These are phyloP conservation scores for Fulvia fulva DNA, from an alignment of 2,329 filamentous ascomycete species.

Conservation along the genomic window DNA sequence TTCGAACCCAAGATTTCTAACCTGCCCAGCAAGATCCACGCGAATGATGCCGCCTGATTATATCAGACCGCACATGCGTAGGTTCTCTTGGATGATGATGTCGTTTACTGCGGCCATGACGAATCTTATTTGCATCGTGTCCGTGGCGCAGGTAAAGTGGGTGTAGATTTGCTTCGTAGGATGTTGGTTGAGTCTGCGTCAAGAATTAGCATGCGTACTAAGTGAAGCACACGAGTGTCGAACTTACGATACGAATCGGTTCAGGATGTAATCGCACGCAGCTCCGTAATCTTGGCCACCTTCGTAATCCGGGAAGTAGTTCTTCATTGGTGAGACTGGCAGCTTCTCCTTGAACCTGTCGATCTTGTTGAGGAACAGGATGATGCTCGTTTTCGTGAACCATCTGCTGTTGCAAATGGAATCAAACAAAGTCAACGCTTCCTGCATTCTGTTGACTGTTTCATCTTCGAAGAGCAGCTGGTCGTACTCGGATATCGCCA, in stretches of 20 bases:
- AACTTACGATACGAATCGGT: conserved; percentile 74
- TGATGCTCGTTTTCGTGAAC: conserved; percentile 70
- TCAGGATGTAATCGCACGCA: conserved; percentile 97
- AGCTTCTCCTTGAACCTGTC: conserved; percentile 73
- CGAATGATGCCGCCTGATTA: conserved; percentile 42
- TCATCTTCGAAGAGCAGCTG: conserved; percentile 94
- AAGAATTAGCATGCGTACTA: conserved; percentile 12
- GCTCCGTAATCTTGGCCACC: conserved; percentile 92
- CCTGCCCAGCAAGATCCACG: not conserved
- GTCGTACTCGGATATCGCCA: conserved; percentile 96
- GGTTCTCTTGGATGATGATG: conserved; percentile 99
- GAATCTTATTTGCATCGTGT: conserved; percentile 98
- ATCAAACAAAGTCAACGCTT: conserved; percentile 67
- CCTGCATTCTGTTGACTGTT: conserved; percentile 72
- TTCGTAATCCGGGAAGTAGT: conserved; percentile 76
- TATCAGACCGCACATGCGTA: conserved; percentile 94
- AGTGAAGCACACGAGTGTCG: not conserved
- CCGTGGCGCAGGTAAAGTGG: conserved; percentile 97
- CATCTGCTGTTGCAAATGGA: conserved; percentile 69
- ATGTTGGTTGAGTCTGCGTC: conserved; percentile 75
- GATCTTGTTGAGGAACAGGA: conserved; percentile 72
- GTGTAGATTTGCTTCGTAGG: conserved; percentile 99
- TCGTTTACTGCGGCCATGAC: conserved; percentile 99
- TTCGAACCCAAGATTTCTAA: conserved; percentile 4
- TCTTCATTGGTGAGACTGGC: conserved; percentile 69